Base-by-base conservation (phyloP, 208 protist species). In the Leishmania mexicana region DNA sequence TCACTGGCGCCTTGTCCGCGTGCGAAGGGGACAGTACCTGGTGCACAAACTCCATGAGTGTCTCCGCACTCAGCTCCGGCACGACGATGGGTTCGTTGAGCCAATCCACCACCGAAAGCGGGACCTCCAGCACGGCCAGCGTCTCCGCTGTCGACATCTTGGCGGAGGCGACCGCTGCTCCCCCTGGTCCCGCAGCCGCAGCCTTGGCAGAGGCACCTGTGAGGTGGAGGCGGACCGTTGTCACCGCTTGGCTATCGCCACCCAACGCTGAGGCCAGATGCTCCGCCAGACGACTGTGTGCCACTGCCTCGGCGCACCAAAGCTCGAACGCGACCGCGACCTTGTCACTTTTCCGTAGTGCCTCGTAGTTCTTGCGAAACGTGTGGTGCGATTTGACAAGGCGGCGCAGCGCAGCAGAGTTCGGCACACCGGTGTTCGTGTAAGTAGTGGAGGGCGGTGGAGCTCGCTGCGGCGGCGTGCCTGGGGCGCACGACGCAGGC, bases 311-410 rank as follows among this genome's bases (percentile, higher is more conserved):
- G 28, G 81, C 81, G 78, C 88, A 90, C 35, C 83, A 82, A 8
- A 76, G 78, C 54, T 84, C 86, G 47, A 95, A 85, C 35, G 88
- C 54, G 0, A 47, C n/a, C 6, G 83, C 38, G 8, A 93, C 85
- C 1, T 65, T 78, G 0, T 65, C 74, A 58, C 73, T 85, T 28
- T 78, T 64, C 47, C 87, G 82, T 60, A 93, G 76, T 0, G 83
- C 80, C 11, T 68, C 64, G 65, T 90, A 94, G 79, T 93, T 96
- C 49, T 82, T 75, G 1, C 57, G 51, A 60, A 88, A 82, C 4
- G 81, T 80, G 21, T 31, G 60, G 77, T 94, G 90, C 47, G 86
- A 76, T 19, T 78, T 80, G 45, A 94, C 60, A 3, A 94, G 82
- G 45, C 81, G 80, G 24, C 85, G 78, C 62, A 90, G 57, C 53